Base-by-base conservation (phyloP, 495 filamentous ascomycete genomes). In the Penicillium bialowiezense region DNA sequence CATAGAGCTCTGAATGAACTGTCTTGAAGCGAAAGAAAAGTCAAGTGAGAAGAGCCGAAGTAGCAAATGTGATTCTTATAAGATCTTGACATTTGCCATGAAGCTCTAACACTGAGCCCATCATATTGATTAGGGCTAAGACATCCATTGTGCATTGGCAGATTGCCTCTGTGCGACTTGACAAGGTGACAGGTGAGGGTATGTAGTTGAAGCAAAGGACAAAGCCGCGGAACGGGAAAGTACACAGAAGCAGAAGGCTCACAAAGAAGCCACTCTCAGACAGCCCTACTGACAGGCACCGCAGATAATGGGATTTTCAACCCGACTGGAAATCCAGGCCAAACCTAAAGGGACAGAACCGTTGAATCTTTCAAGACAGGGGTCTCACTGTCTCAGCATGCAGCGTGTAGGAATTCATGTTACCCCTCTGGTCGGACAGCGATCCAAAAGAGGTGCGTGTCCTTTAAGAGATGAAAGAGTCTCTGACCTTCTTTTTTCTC, bases 271-370 rank as follows among this genome's bases (percentile, higher is more conserved):
- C 2, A 40, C 7, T 31, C 19, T 48, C 35, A 17, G 28, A 35
- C 17, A 48, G 35, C 36, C 45, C 18, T 33, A 48, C 15, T 17
- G 12, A 23, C 36, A 48, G 35, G 45, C 18, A 48, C 45, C 14
- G n/a, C 43, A 8, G 24, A 53, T 15, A 38, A 56, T 41, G 34
- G 17, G 20, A 48, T 49, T 49, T 35, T 49, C 21, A 44, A 43
- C 20, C 31, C 20, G 48, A 41, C 53, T 20, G 19, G 26, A 9
- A 32, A 3, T 10, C 24, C 20, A 34, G 53, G 18, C 53, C 33
- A 12, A 42, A 48, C 37, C 20, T 24, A 18, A 47, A 50, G 23
- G 33, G 9, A 24, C 26, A 36, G 39, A 19, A 26, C 23, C 29
- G 36, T 42, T 50, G 47, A 34, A 42, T 4, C 20, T 37, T 33